These are phyloP conservation scores for Austroboletus novae-zelandiae DNA, from an alignment of 1,284 basidiomycete genomes.

Conservation along the genomic window DNA sequence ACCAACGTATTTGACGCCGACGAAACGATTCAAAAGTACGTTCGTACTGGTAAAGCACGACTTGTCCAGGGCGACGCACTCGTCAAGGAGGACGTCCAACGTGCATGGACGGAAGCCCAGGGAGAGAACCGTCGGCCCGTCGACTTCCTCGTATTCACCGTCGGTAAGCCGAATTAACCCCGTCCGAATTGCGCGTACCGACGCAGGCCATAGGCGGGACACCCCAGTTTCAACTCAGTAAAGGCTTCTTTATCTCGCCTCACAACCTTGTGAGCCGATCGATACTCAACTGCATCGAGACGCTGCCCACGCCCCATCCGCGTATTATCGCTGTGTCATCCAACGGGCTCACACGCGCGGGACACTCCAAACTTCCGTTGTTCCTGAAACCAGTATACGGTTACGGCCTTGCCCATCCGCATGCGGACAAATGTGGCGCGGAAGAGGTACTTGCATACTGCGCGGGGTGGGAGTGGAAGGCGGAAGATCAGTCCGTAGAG, in stretches of 20 bases:
- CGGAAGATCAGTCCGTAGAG: slow-evolving; percentile 30
- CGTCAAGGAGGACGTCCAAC: slow-evolving; percentile 39
- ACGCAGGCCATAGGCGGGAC: slow-evolving; percentile 11
- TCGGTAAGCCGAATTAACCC: slow-evolving; percentile 20
- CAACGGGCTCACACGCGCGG: slow-evolving; percentile 45
- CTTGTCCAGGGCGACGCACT: slow-evolving; percentile 51
- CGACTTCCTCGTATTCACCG: slow-evolving; percentile 23
- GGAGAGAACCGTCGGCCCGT: slow-evolving; percentile 19
- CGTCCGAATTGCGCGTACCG: neutral
- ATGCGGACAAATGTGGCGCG: slow-evolving; percentile 55
- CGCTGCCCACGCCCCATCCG: slow-evolving; percentile 34
- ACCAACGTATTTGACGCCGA: slow-evolving; percentile 43
- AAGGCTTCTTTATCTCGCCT: slow-evolving; percentile 26
- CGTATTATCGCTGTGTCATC: slow-evolving; percentile 54
- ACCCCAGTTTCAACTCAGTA: slow-evolving; percentile 19
- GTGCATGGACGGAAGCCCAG: slow-evolving; percentile 40
- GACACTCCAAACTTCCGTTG: slow-evolving; percentile 47
- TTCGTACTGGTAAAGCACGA: slow-evolving; percentile 41
- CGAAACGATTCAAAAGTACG: slow-evolving; percentile 39
- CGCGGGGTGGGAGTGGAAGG: slow-evolving; percentile 46
- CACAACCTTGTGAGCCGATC: slow-evolving; percentile 31
- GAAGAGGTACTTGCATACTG: slow-evolving; percentile 49
- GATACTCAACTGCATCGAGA: slow-evolving; percentile 30
- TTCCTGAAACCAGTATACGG: slow-evolving; percentile 47
- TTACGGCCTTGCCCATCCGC: slow-evolving; percentile 39